Base-by-base conservation (phyloP, 805 yeast genomes). In the Deakozyma indianensis region DNA sequence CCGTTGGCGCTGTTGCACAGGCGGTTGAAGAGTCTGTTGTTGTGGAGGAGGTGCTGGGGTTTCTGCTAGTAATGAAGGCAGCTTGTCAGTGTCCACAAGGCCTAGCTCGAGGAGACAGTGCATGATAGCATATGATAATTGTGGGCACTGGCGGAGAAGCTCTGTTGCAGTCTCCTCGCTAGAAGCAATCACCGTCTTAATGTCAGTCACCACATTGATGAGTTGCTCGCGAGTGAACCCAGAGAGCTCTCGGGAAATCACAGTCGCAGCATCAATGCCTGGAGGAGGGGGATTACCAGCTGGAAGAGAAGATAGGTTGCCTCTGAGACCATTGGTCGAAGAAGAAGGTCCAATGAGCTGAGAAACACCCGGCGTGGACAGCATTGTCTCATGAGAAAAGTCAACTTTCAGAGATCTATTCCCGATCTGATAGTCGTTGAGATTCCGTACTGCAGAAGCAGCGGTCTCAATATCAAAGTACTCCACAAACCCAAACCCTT, bases 401-500 rank as follows among this genome's bases (percentile, higher is more conserved):
- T 85, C 82, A 55, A 95, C 92, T 51, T 80, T 75, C 43, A 90
- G 62, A 35, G 65, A 70, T 51, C 96, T 65, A 41, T 73, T 73
- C 1, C 94, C 95, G 46, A 85, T 75, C 38, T 74, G 71, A 62
- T 80, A 81, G 51, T 84, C 82, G 61, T 84, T 83, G 51, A 90
- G 66, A 63, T 90, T 90, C 50, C 96, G 68, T 23, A 87, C 94
- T 0, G 97, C 96, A 18, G 90, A 78, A 1, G 84, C 77, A 3
- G 96, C 95, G 0, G 95, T 83, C 54, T 84, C 95, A 11, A 74
- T 66, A 59, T 90, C 94, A 43, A 71, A 74, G 59, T 83, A 90
- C 54, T 83, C 88, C 16, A 90, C 80, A 55, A 83, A 84, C 3
- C 95, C 95, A 57, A 78, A 84, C 2, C 96, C 96, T 61, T 82